Evolutionary conservation across 169 alveolate species (phyloP).

Genomic region (Miamiensis avidus): DNA sequence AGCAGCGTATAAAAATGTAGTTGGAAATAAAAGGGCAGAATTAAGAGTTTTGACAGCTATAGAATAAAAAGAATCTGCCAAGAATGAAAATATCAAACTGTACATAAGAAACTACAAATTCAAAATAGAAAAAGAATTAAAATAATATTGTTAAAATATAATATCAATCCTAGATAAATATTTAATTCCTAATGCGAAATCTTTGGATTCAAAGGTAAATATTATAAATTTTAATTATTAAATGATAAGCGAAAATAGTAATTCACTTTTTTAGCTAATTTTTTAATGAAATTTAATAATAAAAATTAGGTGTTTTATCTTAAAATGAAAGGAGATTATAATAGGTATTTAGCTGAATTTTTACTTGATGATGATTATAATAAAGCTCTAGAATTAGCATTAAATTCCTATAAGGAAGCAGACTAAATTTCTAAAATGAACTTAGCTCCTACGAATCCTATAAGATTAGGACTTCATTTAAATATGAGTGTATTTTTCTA

Average conservation of each 20-base stretch:
- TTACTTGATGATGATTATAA: conserved; percentile 57
- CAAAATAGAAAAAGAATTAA: conserved; percentile 72
- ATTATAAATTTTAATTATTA: no score
- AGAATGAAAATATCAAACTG: conserved; percentile 26
- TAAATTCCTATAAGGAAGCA: conserved; percentile 75
- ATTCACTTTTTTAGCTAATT: no score
- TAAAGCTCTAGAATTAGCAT: conserved; percentile 61
- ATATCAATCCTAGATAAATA: conserved; percentile 57
- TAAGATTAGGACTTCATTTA: conserved; percentile 71
- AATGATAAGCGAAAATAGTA: no score
- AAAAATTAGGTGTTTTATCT: conserved; percentile 65
- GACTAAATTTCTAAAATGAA: conserved; percentile 54
- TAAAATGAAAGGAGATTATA: conserved; percentile 82
- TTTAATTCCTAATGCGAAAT: conserved; percentile 56
- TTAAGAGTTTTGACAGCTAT: conserved; percentile 75
- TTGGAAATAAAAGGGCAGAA: conserved; percentile 75
- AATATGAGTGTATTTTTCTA: conserved; percentile 78
- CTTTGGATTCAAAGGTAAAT: conserved; percentile 7
- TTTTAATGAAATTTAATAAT: background rate
- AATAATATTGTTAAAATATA: conserved; percentile 58
- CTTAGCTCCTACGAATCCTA: conserved; percentile 71
- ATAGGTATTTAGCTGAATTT: conserved; percentile 76
- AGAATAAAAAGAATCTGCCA: conserved; percentile 68
- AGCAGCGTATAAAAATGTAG: conserved; percentile 74
- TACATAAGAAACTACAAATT: conserved; percentile 52